A percentile compares a stretch with the other conserved stretches of the same genome.
These are phyloP conservation scores for Ceratobasidium sp. DNA, from an alignment of 1,284 basidiomycete species.

Conservation along the genomic window DNA sequence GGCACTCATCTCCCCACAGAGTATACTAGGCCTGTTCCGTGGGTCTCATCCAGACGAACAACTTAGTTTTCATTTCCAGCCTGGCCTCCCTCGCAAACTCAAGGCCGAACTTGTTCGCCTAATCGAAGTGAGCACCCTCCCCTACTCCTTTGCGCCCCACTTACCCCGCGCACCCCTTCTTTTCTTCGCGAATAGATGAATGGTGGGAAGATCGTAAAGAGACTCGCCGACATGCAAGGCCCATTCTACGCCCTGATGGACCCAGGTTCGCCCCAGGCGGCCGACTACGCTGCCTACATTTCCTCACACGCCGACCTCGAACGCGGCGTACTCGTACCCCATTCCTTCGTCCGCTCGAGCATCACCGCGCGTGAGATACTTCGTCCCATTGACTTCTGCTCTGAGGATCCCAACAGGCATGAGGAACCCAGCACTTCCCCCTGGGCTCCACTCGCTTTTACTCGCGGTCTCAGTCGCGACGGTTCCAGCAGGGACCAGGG, in stretches of 20 bases:
- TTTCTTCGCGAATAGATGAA: constrained; percentile 6
- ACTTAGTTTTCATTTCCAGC: constrained; percentile 26
- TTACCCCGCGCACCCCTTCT: neutral
- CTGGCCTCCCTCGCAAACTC: constrained; percentile 31
- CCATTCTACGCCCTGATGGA: constrained; percentile 40
- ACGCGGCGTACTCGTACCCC: constrained; percentile 39
- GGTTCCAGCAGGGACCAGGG: constrained; percentile 24
- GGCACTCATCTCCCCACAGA: constrained; percentile 19
- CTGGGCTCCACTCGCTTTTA: constrained; percentile 43
- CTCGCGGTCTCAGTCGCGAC: constrained; percentile 25
- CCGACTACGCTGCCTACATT: constrained; percentile 25
- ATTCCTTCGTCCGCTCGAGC: constrained; percentile 38
- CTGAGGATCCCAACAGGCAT: constrained; percentile 17
- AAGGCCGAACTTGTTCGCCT: constrained; percentile 31
- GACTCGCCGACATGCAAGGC: constrained; percentile 34
- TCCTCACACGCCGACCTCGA: constrained; percentile 17
- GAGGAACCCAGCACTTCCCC: constrained; percentile 8
- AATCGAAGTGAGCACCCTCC: constrained; percentile 35
- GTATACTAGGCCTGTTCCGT: constrained; percentile 13
- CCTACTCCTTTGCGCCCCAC: constrained; percentile 2
- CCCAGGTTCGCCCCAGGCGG: constrained; percentile 11
- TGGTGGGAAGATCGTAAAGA: constrained; percentile 33
- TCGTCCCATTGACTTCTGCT: constrained; percentile 15
- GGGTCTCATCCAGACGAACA: constrained; percentile 11
- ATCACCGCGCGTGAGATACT: constrained; percentile 28